phyloP scores from a whole-genome alignment of 768 basidiomycete genomes.

The Mrakia blollopis region DNA sequence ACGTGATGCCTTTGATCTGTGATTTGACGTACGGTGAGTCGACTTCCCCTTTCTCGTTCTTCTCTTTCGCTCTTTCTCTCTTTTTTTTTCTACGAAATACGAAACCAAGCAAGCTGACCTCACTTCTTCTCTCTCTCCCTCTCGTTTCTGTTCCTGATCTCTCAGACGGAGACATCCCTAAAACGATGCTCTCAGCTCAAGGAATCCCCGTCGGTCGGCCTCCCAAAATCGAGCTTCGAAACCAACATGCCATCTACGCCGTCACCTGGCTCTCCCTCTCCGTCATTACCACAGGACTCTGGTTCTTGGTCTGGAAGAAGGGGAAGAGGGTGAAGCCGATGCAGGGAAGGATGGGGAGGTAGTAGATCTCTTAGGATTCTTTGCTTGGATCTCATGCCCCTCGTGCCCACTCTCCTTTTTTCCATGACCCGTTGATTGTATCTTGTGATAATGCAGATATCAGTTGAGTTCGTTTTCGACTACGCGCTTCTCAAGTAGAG shows the following conservation, averaged over 20 bases:
- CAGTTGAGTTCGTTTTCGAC: too few species aligned
- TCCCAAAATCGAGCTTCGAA: constrained; percentile 78
- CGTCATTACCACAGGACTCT: constrained; percentile 18
- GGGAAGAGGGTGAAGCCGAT: constrained; percentile 17
- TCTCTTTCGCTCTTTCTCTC: neutral
- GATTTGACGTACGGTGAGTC: constrained; percentile 84
- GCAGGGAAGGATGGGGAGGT: constrained; percentile 14
- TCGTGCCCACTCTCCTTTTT: too few species aligned
- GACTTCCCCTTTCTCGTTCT: neutral
- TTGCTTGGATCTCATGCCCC: too few species aligned
- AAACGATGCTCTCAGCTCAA: constrained; percentile 46
- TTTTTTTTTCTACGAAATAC: too few species aligned
- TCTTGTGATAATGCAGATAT: too few species aligned
- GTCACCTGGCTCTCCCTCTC: constrained; percentile 69
- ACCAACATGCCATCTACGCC: constrained; percentile 91
- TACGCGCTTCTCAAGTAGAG: too few species aligned
- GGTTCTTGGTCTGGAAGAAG: constrained; percentile 21
- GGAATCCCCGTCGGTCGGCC: constrained; percentile 82
- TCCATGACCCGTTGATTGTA: too few species aligned
- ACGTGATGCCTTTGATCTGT: constrained; percentile 62
- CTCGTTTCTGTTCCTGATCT: neutral
- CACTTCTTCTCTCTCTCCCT: neutral
- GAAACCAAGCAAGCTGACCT: neutral
- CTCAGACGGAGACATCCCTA: constrained; percentile 60
- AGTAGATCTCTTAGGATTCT: too few species aligned